Percentiles rank a stretch among this genome's conserved stretches.
These are phyloP conservation scores for Termitomyces heimii DNA, from an alignment of 768 basidiomycete species.

Conservation along the genomic window DNA sequence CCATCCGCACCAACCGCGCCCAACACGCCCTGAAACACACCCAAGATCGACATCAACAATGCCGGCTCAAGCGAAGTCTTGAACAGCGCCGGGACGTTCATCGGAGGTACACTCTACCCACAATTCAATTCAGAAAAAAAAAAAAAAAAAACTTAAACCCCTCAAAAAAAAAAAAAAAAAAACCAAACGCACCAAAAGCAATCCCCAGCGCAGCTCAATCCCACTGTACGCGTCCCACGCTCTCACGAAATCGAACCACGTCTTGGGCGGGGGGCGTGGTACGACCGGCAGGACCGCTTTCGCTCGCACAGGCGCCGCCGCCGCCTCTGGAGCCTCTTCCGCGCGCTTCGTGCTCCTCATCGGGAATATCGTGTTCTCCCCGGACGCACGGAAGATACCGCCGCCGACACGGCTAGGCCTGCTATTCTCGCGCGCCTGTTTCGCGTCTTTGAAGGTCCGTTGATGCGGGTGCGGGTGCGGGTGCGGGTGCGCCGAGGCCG, in stretches of 20 bases:
- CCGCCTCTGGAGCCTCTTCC: neutral
- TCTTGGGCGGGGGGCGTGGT: slow-evolving; percentile 20
- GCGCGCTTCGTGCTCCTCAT: slow-evolving; percentile 17
- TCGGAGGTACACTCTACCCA: slow-evolving; percentile 47
- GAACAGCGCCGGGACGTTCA: slow-evolving; percentile 55
- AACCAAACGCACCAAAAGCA: slow-evolving; percentile 46
- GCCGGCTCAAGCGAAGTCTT: slow-evolving; percentile 65
- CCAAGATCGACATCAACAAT: slow-evolving; percentile 52
- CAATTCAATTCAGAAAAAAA: neutral
- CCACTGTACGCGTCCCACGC: slow-evolving; percentile 45
- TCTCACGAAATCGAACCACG: slow-evolving; percentile 59
- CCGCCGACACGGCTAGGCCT: slow-evolving; percentile 50
- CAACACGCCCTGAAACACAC: slow-evolving; percentile 36
- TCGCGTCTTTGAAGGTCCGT: slow-evolving; percentile 51
- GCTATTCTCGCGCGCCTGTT: slow-evolving; percentile 43
- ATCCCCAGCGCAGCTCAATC: slow-evolving; percentile 44
- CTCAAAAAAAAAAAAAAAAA: neutral
- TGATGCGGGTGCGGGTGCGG: slow-evolving; percentile 4
- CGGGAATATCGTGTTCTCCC: slow-evolving; percentile 53
- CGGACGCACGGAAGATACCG: slow-evolving; percentile 66
- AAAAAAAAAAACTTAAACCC: too few relatives aligned
- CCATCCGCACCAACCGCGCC: slow-evolving; percentile 8
- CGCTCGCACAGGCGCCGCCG: neutral
- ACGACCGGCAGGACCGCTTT: neutral
- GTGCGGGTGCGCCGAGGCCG: neutral